Percentiles rank a stretch among this genome's conserved stretches.
Conservation (phyloP, 106 monocot genomes). For the Acanthochlamys bracteata region DNA sequence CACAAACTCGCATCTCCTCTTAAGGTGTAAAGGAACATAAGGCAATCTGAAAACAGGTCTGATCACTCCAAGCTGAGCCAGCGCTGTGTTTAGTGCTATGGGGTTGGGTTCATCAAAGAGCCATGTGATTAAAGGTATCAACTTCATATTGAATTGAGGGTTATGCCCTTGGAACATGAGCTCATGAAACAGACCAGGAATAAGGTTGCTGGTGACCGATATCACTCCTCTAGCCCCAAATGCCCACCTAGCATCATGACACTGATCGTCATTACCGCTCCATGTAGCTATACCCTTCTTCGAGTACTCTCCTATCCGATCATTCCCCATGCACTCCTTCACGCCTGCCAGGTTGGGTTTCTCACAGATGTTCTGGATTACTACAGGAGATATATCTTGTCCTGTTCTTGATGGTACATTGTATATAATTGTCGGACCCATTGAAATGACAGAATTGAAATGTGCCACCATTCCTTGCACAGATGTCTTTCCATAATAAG, state of each 20-base stretch:
- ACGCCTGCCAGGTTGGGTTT: constrained; percentile 70
- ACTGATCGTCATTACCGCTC: constrained; percentile 78
- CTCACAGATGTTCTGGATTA: constrained; percentile 33
- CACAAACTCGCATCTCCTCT: constrained; percentile 61
- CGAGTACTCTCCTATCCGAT: constrained; percentile 45
- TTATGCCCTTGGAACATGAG: constrained; percentile 80
- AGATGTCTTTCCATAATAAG: constrained; percentile 93
- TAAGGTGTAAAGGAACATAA: constrained; percentile 61
- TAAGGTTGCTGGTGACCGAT: constrained; percentile 80
- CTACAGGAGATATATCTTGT: constrained; percentile 67
- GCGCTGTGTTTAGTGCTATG: constrained; percentile 67
- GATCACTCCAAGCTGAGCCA: constrained; percentile 74
- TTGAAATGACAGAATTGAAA: constrained; percentile 67
- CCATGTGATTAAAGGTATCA: constrained; percentile 73
- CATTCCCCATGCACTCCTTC: constrained; percentile 81
- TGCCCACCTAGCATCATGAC: constrained; percentile 77
- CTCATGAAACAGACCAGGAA: constrained; percentile 58
- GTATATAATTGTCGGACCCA: constrained; percentile 89
- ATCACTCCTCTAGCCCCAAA: constrained; percentile 80
- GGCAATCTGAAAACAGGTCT: constrained; percentile 76
- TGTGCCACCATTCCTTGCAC: constrained; percentile 57
- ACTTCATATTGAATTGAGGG: constrained; percentile 33
- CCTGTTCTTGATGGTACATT: constrained; percentile 84
- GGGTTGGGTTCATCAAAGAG: constrained; percentile 78
- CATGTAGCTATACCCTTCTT: constrained; percentile 54